A percentile compares a stretch with the other conserved stretches of the same genome.
phyloP scores from a whole-genome alignment of 352 stramenopile species.

The Phytophthora citricola region DNA sequence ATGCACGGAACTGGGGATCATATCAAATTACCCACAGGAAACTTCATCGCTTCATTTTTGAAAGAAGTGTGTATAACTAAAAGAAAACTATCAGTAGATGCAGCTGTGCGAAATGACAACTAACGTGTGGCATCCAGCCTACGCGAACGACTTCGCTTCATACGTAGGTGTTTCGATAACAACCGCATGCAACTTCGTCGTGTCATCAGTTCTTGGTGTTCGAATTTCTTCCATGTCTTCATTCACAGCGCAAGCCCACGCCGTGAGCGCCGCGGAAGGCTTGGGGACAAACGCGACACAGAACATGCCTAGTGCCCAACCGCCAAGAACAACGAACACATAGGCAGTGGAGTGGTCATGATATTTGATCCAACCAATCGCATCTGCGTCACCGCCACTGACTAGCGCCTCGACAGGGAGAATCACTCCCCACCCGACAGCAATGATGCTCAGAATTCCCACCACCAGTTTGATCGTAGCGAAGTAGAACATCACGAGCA shows the following conservation, averaged over 20 bases:
- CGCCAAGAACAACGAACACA: conserved; percentile 10
- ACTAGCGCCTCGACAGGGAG: conserved; percentile 45
- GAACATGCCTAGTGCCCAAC: conserved; percentile 16
- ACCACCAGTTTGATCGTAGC: conserved; percentile 49
- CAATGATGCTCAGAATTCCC: conserved; percentile 39
- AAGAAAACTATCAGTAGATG: too few relatives aligned
- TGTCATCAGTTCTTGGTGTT: conserved; percentile 3
- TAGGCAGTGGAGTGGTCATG: conserved; percentile 17
- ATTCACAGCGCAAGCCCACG: conserved; percentile 24
- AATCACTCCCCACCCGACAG: conserved; percentile 32
- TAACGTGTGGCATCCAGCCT: background rate
- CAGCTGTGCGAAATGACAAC: too few relatives aligned
- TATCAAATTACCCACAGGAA: too few relatives aligned
- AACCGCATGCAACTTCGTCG: conserved; percentile 10
- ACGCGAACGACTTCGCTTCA: conserved; percentile 2
- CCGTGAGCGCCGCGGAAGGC: conserved; percentile 21
- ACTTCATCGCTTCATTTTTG: too few relatives aligned
- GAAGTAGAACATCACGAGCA: conserved; percentile 55
- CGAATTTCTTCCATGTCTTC: conserved; percentile 4
- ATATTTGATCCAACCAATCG: conserved; percentile 31
- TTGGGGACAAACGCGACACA: conserved; percentile 23
- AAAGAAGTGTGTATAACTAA: too few relatives aligned
- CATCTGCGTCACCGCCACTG: conserved; percentile 18
- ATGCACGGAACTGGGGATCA: too few relatives aligned
- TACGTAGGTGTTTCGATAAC: conserved; percentile 11